Evolutionary conservation across 305 asterid genomes (phyloP), one percentile per base, ranked within the genome.

Genomic region (Solanum hybrid): DNA sequence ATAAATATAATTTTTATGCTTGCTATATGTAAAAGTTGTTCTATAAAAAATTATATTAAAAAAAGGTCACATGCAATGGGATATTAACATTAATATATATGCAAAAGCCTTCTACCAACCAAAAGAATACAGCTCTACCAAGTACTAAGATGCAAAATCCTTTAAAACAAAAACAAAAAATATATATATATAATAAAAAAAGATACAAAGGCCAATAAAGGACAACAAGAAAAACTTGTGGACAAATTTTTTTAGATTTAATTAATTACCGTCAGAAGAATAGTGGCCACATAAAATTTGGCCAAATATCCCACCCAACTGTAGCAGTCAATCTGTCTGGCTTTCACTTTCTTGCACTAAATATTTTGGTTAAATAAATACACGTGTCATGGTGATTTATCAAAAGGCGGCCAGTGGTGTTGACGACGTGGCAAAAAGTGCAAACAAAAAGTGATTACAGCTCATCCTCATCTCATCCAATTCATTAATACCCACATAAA

Each of bases 371-470:
- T 75, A 22, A 87, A 42, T 3, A 81, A 90, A 26, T 75, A 86
- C 89, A 91, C 93, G 92, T 92, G 94, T 92, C 92, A 78, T 79
- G 38, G 78, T 76, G 14, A 6, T 56, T 8, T 37, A 78, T 22
- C 69, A 91, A 72, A 88, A 91, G 95, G 93, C 90, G 94, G 95
- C 92, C 77, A 92, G 91, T 92, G 92, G 93, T 56, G 81, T 73
- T 93, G 96, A 95, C 95, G 94, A 95, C 95, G 94, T 94, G 96
- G 91, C 89, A 20, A 91, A 95, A 95, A 94, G 95, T 86, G 94
- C 94, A 93, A 91, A 89, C 56, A 86, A 40, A 82, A 60, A 89
- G 91, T 88, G 16, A 71, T 24, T 71, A 71, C 31, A 64, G 13
- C 86, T 91, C 92, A 78, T 92, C 92, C 85, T 89, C 91, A 84